Evolutionary conservation across 805 yeast genomes (phyloP), one percentile per base, ranked within the genome.

Genomic region (Diddensiella transvaalensis): DNA sequence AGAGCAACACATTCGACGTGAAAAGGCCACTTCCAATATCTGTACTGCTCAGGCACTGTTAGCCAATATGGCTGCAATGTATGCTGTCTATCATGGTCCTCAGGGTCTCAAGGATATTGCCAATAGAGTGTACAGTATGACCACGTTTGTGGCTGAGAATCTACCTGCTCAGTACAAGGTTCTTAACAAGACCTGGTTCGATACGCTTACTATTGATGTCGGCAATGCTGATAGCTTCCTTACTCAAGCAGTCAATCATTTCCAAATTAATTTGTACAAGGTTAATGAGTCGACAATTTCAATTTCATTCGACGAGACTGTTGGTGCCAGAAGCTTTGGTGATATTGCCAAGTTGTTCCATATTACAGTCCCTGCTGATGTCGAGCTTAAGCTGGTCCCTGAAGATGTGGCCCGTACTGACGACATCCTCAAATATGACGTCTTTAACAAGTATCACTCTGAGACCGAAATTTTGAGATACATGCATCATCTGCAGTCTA

Each of bases 41-140:
- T 93, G 99, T 72, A 93, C 99, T 17, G 96, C 99, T 5, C 99
- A 93, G 73, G 97, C 97, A 21, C 74, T 93, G 48, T 73, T 93
- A 54, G 99, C 99, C 17, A 93, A 93, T 66, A 88, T 93, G 72
- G 83, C 97, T 19, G 89, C 97, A 22, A 88, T 85, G 79, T 93
- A 91, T 65, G 96, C 90, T 3, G 96, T 93, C 24, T 93, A 90
- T 70, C 99, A 93, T 63, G 99, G 99, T 33, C 90, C 95, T 11
- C 74, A 82, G 57, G 96, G 97, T 10, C 74, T 93, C 60, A 77
- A 73, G 60, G 74, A 78, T 46, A 93, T 93, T 56, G 91, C 98
- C 3, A 64, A 70, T 41, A 78, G 95, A 60, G 82, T 89, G 18
- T 78, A 83, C 65, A 87, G 88, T 1, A 72, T 78, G 61, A 85